Conservation (phyloP, 1,284 basidiomycete species). For the Pseudomicrostroma phylloplanum region DNA sequence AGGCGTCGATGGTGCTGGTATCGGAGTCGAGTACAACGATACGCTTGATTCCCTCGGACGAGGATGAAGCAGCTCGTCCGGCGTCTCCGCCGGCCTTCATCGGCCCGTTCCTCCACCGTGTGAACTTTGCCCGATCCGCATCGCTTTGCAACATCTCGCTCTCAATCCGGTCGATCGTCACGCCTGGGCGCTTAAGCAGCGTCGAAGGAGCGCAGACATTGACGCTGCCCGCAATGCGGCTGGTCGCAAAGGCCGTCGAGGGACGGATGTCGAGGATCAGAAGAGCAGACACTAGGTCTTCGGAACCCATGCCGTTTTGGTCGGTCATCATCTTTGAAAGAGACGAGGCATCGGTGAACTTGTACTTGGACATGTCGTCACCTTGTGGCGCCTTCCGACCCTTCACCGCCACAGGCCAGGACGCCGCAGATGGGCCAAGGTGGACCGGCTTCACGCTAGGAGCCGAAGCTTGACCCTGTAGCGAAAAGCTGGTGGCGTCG, state of each 20-base stretch:
- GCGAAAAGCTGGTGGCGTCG: too few species aligned
- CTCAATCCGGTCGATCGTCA: conserved; percentile 43
- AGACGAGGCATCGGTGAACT: background rate
- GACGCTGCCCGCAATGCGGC: conserved; percentile 57
- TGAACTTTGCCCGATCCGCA: conserved; percentile 27
- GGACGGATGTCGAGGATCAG: conserved; percentile 82
- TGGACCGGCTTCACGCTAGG: background rate
- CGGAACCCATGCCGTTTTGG: background rate
- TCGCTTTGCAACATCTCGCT: conserved; percentile 39
- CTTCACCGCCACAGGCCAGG: background rate
- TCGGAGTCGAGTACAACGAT: conserved; percentile 47
- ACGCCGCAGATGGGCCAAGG: background rate
- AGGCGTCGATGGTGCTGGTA: conserved; percentile 27
- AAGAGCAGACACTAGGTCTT: conserved; percentile 11
- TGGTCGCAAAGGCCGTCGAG: conserved; percentile 53
- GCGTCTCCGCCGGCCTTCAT: background rate
- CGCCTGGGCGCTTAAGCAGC: conserved; percentile 59
- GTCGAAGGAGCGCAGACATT: conserved; percentile 89
- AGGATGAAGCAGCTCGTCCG: conserved; percentile 11
- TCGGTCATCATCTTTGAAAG: background rate
- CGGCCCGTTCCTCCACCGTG: conserved; percentile 30
- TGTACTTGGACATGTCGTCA: conserved; percentile 1
- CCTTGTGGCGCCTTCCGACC: too few species aligned
- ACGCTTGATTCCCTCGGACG: conserved; percentile 1
- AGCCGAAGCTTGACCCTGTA: background rate